These are phyloP conservation scores for Tricholoma sp. DNA, from an alignment of 768 basidiomycete species.

Conservation along the genomic window DNA sequence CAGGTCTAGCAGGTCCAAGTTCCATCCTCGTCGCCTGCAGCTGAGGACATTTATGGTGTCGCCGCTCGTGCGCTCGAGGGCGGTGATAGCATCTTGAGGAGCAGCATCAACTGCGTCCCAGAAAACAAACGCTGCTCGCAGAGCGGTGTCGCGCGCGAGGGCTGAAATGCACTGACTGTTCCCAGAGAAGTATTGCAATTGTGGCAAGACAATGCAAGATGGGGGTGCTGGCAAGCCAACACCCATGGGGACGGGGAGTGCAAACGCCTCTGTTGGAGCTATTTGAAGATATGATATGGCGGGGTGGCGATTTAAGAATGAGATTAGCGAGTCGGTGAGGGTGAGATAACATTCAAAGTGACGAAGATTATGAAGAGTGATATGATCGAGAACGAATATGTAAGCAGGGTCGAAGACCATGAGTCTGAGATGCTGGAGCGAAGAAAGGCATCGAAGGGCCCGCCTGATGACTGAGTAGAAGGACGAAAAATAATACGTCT, in stretches of 20 bases:
- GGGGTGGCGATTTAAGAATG: constrained; percentile 31
- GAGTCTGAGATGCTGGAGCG: constrained; percentile 26
- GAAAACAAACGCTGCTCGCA: constrained; percentile 31
- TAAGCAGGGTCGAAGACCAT: constrained; percentile 26
- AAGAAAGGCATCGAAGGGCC: constrained; percentile 20
- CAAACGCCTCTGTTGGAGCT: constrained; percentile 23
- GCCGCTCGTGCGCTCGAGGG: constrained; percentile 27
- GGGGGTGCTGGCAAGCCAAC: constrained; percentile 6
- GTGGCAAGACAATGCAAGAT: constrained; percentile 20
- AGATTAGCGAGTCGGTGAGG: constrained; percentile 23
- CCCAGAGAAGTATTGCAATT: constrained; percentile 31
- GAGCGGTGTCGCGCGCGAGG: constrained; percentile 19
- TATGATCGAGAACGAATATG: constrained; percentile 17
- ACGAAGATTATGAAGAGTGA: constrained; percentile 22
- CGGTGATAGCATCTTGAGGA: constrained; percentile 24
- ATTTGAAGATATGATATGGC: constrained; percentile 29
- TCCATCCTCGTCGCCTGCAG: constrained; percentile 34
- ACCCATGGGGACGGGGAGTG: background rate
- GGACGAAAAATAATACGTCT: constrained; percentile 16
- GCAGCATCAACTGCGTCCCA: constrained; percentile 29
- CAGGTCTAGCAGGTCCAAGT: constrained; percentile 31
- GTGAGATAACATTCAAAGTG: constrained; percentile 33
- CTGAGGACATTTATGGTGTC: constrained; percentile 29
- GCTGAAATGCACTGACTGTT: constrained; percentile 27
- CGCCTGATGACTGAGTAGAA: constrained; percentile 26